These are phyloP conservation scores for Cutaneotrichosporon mucoides DNA, from an alignment of 1,284 basidiomycete species.

Conservation along the genomic window DNA sequence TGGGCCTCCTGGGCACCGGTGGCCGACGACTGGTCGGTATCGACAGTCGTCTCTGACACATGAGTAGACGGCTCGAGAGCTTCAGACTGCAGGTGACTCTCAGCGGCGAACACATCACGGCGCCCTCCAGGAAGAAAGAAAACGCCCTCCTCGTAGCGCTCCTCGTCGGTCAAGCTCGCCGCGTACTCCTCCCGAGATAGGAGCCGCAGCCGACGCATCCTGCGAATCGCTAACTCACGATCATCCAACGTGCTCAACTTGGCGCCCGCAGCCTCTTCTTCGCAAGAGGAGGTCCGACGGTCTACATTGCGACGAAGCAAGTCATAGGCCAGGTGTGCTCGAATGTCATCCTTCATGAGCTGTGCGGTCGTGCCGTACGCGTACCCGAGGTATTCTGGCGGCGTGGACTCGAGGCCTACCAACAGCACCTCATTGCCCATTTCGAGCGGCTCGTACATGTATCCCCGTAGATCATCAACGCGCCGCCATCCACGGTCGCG, in stretches of 20 bases:
- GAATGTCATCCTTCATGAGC: background rate
- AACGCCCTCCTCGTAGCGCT: background rate
- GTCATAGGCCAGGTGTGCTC: background rate
- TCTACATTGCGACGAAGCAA: background rate
- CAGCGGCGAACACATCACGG: background rate
- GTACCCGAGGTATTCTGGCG: background rate
- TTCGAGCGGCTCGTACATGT: background rate
- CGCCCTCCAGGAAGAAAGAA: background rate
- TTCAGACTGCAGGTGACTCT: background rate
- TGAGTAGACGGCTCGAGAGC: too few species aligned
- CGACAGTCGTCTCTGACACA: too few species aligned
- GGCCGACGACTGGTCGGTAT: too few species aligned
- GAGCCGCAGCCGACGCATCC: background rate
- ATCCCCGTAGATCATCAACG: background rate
- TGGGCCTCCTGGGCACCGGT: too few species aligned
- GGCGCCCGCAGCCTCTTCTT: too few species aligned
- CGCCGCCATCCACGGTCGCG: background rate
- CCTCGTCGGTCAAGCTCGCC: background rate
- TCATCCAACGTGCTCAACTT: background rate
- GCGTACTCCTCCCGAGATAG: background rate
- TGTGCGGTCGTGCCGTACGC: background rate
- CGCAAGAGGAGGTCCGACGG: background rate
- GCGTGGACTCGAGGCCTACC: background rate
- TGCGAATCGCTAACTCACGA: background rate
- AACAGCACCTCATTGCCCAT: background rate